Evolutionary conservation across 148 eudicot genomes (phyloP).

Genomic region (Simmondsia chinensis): DNA sequence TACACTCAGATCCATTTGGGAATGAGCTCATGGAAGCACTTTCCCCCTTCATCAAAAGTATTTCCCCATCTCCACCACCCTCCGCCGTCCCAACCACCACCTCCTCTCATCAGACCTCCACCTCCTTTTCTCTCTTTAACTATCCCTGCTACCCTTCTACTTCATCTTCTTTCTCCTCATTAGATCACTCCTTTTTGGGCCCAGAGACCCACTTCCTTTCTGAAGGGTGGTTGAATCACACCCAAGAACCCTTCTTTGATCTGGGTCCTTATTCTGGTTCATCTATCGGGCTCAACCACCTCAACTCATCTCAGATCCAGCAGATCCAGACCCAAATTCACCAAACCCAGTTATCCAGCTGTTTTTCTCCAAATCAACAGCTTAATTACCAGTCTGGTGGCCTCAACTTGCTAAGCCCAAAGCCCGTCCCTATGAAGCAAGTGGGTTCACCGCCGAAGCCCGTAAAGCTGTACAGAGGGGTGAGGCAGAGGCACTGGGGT

Average conservation of each 20-base stretch:
- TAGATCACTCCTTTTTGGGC: too few relatives aligned
- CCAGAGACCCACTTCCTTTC: constrained; percentile 18
- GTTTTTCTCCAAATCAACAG: too few relatives aligned
- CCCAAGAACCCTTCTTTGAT: too few relatives aligned
- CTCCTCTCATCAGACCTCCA: neutral
- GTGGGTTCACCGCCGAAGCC: constrained; percentile 46
- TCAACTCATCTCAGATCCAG: constrained; percentile 37
- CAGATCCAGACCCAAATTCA: too few relatives aligned
- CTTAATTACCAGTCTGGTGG: too few relatives aligned
- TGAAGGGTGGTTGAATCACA: neutral
- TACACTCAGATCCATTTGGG: constrained; percentile 28
- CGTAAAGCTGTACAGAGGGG: constrained; percentile 76
- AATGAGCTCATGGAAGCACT: constrained; percentile 90
- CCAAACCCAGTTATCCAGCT: too few relatives aligned
- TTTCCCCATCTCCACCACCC: constrained; percentile 16
- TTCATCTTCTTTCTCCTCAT: constrained; percentile 7
- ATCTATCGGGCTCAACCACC: constrained; percentile 39
- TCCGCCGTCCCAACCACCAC: constrained; percentile 9
- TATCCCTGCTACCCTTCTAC: constrained; percentile 18
- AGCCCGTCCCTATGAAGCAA: constrained; percentile 43
- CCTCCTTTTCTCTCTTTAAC: constrained; percentile 6
- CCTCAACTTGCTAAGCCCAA: constrained; percentile 28
- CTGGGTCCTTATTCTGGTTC: too few relatives aligned
- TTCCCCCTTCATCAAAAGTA: constrained; percentile 70
- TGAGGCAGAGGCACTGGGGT: constrained; percentile 91